Evolutionary conservation across 768 basidiomycete species (phyloP), one percentile per base, ranked within the genome.

Genomic region (Agaricus subrufescens): DNA sequence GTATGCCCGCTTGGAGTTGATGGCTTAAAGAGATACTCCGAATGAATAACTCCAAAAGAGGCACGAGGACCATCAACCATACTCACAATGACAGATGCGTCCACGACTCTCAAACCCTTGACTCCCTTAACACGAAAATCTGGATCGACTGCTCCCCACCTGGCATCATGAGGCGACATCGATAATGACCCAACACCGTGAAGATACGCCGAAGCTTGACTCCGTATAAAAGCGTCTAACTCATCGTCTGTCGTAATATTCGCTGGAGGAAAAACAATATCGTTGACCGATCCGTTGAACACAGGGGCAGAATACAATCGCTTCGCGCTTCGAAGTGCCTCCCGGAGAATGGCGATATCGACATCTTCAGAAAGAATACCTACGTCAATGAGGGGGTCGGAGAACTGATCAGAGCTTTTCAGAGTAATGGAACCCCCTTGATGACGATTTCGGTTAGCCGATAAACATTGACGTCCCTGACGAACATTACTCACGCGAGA

Each of bases 121-220:
- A 64, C 62, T 0, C 68, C 68, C 56, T 76, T 75, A 2, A 77
- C 71, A 26, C 52, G 56, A 43, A 77, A 60, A 52, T 74, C 65
- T 2, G 73, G 67, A 59, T 75, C 68, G 2, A 75, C 68, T 6
- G 74, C 75, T 1, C 74, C 75, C n/a, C 46, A 60, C 3, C 58
- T 50, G 0, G 70, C 63, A 25, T 54, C 54, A 29, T 53, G 52
- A 0, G 66, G 55, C 1, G 70, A 70, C 69, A 75, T 72, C 11
- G 57, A 55, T 7, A 72, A 69, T 0, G 70, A 71, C 3, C 71
- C 67, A 8, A 65, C 65, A 9, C 68, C 66, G 60, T 76, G 75
- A 29, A 59, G 62, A 9, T 65, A 55, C 1, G 70, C 64, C 9
- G 50, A 38, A 2, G 59, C 57, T 31, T 50, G 60, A 4, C 56